These are phyloP conservation scores for Russula virescens DNA, from an alignment of 768 basidiomycete genomes.

Conservation along the genomic window DNA sequence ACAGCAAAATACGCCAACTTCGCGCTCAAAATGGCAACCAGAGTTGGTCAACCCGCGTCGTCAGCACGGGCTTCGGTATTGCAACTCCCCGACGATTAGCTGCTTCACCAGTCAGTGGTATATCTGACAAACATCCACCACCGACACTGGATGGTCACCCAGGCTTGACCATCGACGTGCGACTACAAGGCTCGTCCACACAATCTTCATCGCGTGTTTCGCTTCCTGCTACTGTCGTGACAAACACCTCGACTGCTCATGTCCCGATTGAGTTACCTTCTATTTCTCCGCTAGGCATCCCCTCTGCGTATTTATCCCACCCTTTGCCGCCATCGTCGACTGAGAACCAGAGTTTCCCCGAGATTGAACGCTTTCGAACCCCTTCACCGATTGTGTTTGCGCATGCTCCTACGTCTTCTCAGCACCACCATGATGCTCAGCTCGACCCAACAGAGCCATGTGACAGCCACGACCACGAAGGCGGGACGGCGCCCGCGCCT, in stretches of 20 bases:
- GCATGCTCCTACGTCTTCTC: not conserved
- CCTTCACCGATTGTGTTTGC: slow-evolving; percentile 23
- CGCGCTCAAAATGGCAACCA: not conserved
- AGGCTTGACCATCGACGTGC: slow-evolving; percentile 4
- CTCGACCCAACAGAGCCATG: not conserved
- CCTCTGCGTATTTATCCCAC: not conserved
- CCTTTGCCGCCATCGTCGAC: slow-evolving; percentile 1
- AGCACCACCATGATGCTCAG: not conserved
- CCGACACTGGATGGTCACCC: not conserved
- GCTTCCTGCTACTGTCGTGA: not conserved
- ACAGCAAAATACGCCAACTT: not conserved
- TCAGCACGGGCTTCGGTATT: not conserved
- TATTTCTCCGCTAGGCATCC: not conserved
- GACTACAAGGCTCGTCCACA: not conserved
- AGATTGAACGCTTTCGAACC: slow-evolving; percentile 6
- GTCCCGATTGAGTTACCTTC: not conserved
- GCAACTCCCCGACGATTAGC: not conserved
- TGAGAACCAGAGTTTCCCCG: not conserved
- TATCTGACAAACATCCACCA: not conserved
- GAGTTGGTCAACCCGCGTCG: not conserved
- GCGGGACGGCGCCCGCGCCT: not conserved
- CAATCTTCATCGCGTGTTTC: slow-evolving; percentile 11
- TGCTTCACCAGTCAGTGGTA: not conserved
- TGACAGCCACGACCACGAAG: not conserved
- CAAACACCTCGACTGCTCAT: not conserved